phyloP scores from a whole-genome alignment of 2,329 filamentous ascomycete species.

The Alternaria novae-zelandiae region DNA sequence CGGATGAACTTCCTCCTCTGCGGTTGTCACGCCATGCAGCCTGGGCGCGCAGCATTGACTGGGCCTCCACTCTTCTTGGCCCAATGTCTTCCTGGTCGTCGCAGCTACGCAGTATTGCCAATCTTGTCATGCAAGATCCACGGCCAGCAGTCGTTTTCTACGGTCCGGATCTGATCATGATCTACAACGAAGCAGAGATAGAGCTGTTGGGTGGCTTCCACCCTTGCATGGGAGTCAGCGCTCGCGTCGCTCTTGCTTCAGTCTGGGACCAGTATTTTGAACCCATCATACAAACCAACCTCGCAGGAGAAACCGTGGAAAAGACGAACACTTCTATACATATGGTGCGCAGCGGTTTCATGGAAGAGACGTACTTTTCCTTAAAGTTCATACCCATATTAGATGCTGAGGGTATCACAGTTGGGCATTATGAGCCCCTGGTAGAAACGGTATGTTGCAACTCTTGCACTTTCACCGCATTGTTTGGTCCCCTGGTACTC shows the following conservation, averaged over 20 bases:
- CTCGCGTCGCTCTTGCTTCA: slow-evolving; percentile 72
- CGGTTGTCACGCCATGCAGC: slow-evolving; percentile 13
- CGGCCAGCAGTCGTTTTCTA: slow-evolving; percentile 67
- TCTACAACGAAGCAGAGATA: slow-evolving; percentile 49
- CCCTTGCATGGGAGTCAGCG: slow-evolving; percentile 66
- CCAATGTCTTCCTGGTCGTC: slow-evolving; percentile 73
- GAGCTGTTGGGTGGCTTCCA: slow-evolving; percentile 39
- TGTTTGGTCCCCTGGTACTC: background rate
- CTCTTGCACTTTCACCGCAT: fast-evolving
- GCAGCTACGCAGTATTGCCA: slow-evolving; percentile 76
- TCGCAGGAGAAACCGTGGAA: slow-evolving; percentile 29
- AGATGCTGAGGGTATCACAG: slow-evolving; percentile 71
- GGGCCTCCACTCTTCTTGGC: slow-evolving; percentile 73
- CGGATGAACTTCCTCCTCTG: slow-evolving; percentile 18
- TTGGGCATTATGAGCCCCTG: slow-evolving; percentile 76
- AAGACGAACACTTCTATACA: slow-evolving; percentile 74
- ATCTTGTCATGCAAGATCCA: slow-evolving; percentile 68
- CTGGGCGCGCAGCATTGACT: slow-evolving; percentile 66
- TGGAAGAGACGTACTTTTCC: slow-evolving; percentile 81
- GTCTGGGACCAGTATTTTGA: slow-evolving; percentile 56
- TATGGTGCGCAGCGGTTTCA: slow-evolving; percentile 68
- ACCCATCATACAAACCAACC: slow-evolving; percentile 29
- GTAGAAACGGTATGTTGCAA: slow-evolving; percentile 71
- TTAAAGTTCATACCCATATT: slow-evolving; percentile 79
- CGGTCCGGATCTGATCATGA: slow-evolving; percentile 44